Conservation (phyloP, 129 eudicot genomes). For the Helianthus annuus region DNA sequence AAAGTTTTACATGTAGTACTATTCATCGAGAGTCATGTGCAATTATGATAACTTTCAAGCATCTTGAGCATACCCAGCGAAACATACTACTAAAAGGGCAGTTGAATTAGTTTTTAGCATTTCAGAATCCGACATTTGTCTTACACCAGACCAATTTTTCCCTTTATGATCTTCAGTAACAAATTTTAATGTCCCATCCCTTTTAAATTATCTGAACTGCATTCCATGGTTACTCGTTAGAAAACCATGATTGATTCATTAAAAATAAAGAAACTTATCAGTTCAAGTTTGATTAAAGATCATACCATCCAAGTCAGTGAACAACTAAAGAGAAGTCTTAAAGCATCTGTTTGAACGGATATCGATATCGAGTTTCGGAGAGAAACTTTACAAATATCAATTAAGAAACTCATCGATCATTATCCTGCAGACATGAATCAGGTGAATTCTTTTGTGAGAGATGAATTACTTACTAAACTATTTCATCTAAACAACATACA, state of each 20-base stretch:
- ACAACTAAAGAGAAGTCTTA: slow-evolving; percentile 81
- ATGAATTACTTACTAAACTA: not conserved
- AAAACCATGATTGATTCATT: not conserved
- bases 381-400: slow-evolving; percentile 79
- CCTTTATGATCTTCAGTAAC: slow-evolving; percentile 51
- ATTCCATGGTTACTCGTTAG: slow-evolving; percentile 28
- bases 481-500: too few relatives aligned
- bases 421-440: slow-evolving; percentile 57
- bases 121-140: too few relatives aligned
- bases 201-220: slow-evolving; percentile 73
- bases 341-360: slow-evolving; percentile 74
- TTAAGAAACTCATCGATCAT: slow-evolving; percentile 72
- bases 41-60: too few relatives aligned
- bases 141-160: slow-evolving; percentile 47
- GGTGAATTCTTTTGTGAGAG: not conserved
- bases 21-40: too few relatives aligned
- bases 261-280: not conserved
- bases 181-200: slow-evolving; percentile 50
- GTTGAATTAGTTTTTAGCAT: too few relatives aligned
- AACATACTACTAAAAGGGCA: too few relatives aligned
- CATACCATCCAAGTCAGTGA: slow-evolving; percentile 88
- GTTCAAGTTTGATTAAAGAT: not conserved
- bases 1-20: too few relatives aligned
- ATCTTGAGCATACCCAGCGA: too few relatives aligned
- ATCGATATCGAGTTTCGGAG: slow-evolving; percentile 67